phyloP scores from a whole-genome alignment of 768 basidiomycete genomes.

The Agaricus blazei region DNA sequence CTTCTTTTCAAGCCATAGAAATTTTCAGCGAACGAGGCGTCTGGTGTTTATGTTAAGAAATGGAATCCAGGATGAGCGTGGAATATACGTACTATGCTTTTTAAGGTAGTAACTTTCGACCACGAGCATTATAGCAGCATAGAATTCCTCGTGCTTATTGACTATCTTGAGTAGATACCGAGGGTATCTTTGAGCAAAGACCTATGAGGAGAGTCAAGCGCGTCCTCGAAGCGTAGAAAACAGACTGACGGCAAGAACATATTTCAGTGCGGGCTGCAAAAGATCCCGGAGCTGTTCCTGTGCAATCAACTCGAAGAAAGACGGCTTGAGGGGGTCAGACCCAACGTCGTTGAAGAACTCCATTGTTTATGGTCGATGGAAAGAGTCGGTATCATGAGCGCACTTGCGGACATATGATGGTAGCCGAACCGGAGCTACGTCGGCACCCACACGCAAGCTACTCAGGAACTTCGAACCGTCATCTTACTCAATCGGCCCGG shows the following conservation, averaged over 20 bases:
- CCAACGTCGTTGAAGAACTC: conserved; percentile 81
- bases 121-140: conserved; percentile 81
- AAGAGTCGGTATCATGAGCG: neutral
- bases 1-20: conserved; percentile 91
- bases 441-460: conserved; percentile 1
- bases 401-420: neutral
- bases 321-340: conserved; percentile 68
- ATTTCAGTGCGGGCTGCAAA: conserved; percentile 91
- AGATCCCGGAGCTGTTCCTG: conserved; percentile 92
- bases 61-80: neutral
- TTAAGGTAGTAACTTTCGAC: conserved; percentile 90
- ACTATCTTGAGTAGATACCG: conserved; percentile 88
- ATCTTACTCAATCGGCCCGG: neutral
- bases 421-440: conserved; percentile 9
- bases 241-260: conserved; percentile 70
- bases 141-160: conserved; percentile 96
- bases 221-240: neutral
- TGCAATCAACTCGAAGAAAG: conserved; percentile 87
- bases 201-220: conserved; percentile 37
- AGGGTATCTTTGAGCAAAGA: conserved; percentile 92
- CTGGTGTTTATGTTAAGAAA: conserved; percentile 31
- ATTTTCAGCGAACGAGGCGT: conserved; percentile 91
- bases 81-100: conserved; percentile 57
- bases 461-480: neutral
- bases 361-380: conserved; percentile 35